A percentile compares a stretch with the other conserved stretches of the same genome.
phyloP scores from a whole-genome alignment of 2,329 filamentous ascomycete genomes.

The Hirsutella thompsonii region DNA sequence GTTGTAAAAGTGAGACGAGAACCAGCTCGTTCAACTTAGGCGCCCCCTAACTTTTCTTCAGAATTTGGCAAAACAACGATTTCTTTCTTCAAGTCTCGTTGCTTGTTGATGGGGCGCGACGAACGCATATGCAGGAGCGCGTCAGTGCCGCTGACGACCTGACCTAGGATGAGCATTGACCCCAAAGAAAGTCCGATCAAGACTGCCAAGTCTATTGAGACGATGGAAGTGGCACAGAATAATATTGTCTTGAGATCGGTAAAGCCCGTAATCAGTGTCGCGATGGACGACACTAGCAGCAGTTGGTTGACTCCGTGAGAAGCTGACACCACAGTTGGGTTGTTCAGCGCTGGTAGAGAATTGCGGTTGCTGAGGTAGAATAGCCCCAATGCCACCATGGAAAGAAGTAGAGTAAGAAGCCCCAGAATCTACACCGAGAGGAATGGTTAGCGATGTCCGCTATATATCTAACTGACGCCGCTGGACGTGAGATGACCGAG shows the following conservation, averaged over 20 bases:
- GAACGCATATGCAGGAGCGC: not conserved
- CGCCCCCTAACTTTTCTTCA: too few species aligned
- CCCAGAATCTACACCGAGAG: slow-evolving; percentile 15
- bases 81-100: too few species aligned
- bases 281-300: slow-evolving; percentile 11
- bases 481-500: too few species aligned
- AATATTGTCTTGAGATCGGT: slow-evolving; percentile 13
- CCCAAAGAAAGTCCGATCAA: slow-evolving; percentile 12
- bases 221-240: slow-evolving; percentile 14
- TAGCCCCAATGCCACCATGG: slow-evolving; percentile 11
- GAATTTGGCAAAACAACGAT: too few species aligned
- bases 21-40: too few species aligned
- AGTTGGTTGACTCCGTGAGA: slow-evolving; percentile 12
- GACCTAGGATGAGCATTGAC: slow-evolving; percentile 10
- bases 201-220: slow-evolving; percentile 14
- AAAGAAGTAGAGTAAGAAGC: slow-evolving; percentile 13
- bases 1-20: too few species aligned
- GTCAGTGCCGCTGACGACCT: slow-evolving; percentile 5
- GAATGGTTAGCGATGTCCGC: too few species aligned
- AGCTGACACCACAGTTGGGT: not conserved
- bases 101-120: not conserved
- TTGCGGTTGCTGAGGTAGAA: slow-evolving; percentile 11
- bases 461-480: too few species aligned
- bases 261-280: slow-evolving; percentile 14
- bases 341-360: not conserved